A percentile compares a stretch with the other conserved stretches of the same genome.
Evolutionary conservation across 805 yeast genomes (phyloP).

Genomic region (Candida boidinii): DNA sequence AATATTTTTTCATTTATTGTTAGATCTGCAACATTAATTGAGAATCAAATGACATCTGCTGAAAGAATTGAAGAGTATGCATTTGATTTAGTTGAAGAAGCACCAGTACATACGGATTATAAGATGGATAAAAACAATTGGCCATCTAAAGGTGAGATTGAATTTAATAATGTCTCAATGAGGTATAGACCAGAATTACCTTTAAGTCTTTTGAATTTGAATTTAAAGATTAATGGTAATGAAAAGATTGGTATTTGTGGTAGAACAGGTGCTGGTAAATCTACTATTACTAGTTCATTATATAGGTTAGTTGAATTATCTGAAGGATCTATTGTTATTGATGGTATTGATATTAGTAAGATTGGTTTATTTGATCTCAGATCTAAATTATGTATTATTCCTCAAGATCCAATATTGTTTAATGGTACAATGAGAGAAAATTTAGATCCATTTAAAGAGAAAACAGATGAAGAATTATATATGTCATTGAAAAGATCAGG

Average conservation of each 20-base stretch:
- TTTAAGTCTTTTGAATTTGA: slow-evolving; percentile 40
- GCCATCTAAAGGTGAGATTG: slow-evolving; percentile 41
- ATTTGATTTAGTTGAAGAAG: slow-evolving; percentile 54
- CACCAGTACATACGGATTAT: no score
- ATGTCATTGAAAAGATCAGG: slow-evolving; percentile 51
- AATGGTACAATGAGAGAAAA: slow-evolving; percentile 43
- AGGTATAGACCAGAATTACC: slow-evolving; percentile 58
- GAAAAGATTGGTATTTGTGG: slow-evolving; percentile 83
- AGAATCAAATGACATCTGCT: slow-evolving; percentile 76
- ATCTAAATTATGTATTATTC: slow-evolving; percentile 48
- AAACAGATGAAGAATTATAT: slow-evolving; percentile 44
- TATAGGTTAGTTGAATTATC: slow-evolving; percentile 45
- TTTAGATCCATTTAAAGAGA: slow-evolving; percentile 44
- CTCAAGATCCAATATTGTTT: slow-evolving; percentile 56
- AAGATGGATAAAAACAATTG: no score
- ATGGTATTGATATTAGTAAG: slow-evolving; percentile 38
- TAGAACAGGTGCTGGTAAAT: slow-evolving; percentile 82
- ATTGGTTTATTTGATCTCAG: slow-evolving; percentile 41
- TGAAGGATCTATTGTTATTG: slow-evolving; percentile 38
- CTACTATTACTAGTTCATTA: slow-evolving; percentile 54
- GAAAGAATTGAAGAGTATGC: slow-evolving; percentile 67
- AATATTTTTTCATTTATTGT: slow-evolving; percentile 43
- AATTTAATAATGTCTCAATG: slow-evolving; percentile 39
- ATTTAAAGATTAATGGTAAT: slow-evolving; percentile 34
- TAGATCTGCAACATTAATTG: slow-evolving; percentile 60